A percentile compares a stretch with the other conserved stretches of the same genome.
phyloP scores from a whole-genome alignment of 257 asterid genomes.

The Ligustrum vulgare region DNA sequence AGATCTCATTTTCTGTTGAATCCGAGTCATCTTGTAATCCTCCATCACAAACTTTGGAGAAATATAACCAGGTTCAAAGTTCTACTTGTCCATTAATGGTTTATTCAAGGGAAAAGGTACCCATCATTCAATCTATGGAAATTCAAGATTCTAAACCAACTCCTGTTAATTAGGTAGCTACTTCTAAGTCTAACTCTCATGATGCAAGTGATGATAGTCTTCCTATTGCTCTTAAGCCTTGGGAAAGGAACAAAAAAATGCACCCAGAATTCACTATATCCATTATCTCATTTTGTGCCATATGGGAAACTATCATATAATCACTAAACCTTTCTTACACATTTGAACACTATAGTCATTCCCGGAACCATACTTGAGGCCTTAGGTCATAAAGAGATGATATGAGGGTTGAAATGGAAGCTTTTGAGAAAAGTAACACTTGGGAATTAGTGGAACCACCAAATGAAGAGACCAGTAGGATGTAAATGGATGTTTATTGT shows the following conservation, averaged over 20 bases:
- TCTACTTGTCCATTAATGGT: background rate
- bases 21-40: too few relatives aligned
- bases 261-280: background rate
- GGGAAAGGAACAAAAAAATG: background rate
- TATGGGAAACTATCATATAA: background rate
- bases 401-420: slow-evolving; percentile 1
- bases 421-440: background rate
- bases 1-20: background rate
- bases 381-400: background rate
- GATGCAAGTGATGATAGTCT: background rate
- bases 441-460: background rate
- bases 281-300: background rate
- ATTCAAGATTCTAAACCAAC: background rate
- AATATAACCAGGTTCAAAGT: background rate
- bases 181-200: background rate
- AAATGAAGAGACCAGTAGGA: too few relatives aligned
- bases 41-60: background rate
- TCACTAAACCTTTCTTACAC: background rate
- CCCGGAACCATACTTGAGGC: background rate
- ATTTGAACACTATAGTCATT: background rate
- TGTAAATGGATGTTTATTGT: too few relatives aligned
- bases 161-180: background rate
- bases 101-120: background rate
- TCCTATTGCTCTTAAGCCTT: background rate
- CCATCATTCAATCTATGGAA: background rate